These are phyloP conservation scores for Candida incommunis DNA, from an alignment of 805 yeast species.

Conservation along the genomic window DNA sequence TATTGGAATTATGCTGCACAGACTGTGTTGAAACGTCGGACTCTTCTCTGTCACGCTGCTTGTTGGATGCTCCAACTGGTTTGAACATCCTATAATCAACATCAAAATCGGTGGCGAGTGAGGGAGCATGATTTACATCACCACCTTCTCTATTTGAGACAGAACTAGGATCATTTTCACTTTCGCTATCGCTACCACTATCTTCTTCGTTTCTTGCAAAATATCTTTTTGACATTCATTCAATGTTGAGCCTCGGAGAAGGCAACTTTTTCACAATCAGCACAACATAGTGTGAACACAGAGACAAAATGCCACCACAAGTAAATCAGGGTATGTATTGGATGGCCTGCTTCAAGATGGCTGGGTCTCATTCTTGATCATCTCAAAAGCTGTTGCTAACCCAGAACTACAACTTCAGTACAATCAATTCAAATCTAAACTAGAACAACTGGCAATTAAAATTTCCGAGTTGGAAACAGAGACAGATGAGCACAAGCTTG, in stretches of 20 bases:
- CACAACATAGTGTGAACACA: too few species aligned
- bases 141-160: too few species aligned
- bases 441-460: constrained; percentile 23
- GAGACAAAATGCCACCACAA: constrained; percentile 9
- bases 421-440: constrained; percentile 22
- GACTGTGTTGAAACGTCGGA: constrained; percentile 13
- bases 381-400: too few species aligned
- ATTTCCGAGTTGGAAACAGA: constrained; percentile 28
- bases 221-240: too few species aligned
- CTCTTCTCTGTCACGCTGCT: constrained; percentile 9
- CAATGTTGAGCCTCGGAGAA: too few species aligned
- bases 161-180: constrained; percentile 12
- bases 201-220: constrained; percentile 10
- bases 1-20: constrained; percentile 7
- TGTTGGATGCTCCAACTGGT: too few species aligned
- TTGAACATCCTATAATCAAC: too few species aligned
- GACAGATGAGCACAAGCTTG: constrained; percentile 34
- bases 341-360: too few species aligned
- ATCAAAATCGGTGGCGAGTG: too few species aligned
- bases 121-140: too few species aligned
- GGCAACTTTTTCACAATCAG: too few species aligned
- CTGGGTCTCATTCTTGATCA: too few species aligned
- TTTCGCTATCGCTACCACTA: constrained; percentile 12
- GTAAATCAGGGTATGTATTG: constrained; percentile 12
- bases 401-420: constrained; percentile 26